Evolutionary conservation across 2,329 filamentous ascomycete species (phyloP), one percentile per base, ranked within the genome.

Genomic region (Colletotrichum trifolii): DNA sequence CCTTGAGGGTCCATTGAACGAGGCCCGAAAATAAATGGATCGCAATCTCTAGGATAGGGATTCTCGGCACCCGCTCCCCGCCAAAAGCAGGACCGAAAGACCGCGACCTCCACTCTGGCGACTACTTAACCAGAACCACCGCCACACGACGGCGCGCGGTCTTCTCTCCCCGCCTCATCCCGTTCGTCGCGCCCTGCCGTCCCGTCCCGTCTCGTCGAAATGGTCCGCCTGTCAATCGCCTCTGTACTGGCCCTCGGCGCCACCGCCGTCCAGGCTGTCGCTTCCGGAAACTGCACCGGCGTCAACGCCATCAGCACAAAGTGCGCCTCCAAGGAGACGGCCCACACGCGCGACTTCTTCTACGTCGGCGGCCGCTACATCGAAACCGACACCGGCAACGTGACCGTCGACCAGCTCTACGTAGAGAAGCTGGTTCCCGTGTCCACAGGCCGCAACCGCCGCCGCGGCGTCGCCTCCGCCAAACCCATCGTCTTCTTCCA

Each of bases 381-480:
- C 34, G 42, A 70, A 25, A 69, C 74, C 46, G 68, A 66, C 3
- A 60, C 68, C 0, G 74, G 74, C 2, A 73, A 78, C 61, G 68
- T 74, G 25, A 69, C 73, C 10, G 71, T 72, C 36, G 77, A 78
- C 54, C 84, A 87, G 73, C 83, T 86, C 75, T 86, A 86, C 67
- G 82, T 86, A 34, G 85, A 87, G 73, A 77, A 76, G 57, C 75
- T 85, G 11, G 68, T 69, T 3, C 80, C 82, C 8, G 64, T 45
- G 4, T 39, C 34, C 25, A 12, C 57, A 13, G 39, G 36, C 6
- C 34, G 50, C 33, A 33, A 36, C 40, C 59, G 59, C 7, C 53
- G 60, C 13, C 45, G 60, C 2, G 34, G 17, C 9, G 34, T 38
- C 12, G 3, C 49, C 2, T 11, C 50, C 0, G 43, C 54, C 9